phyloP scores from a whole-genome alignment of 2,329 filamentous ascomycete genomes.

The Penicillium brasilianum region DNA sequence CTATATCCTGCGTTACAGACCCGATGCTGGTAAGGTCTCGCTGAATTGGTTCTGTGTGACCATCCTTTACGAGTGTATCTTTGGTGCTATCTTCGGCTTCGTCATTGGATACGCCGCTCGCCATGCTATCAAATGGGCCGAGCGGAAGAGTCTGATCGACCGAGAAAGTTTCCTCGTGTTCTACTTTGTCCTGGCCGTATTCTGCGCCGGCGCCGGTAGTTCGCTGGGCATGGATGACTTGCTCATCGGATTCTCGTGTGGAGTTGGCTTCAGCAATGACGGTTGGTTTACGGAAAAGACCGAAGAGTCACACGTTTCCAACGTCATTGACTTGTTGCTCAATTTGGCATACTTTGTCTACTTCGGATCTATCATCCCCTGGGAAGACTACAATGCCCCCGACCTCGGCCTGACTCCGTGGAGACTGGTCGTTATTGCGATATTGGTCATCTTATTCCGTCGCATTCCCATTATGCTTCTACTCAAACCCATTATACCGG shows the following conservation, averaged over 20 bases:
- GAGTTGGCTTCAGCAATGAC: slow-evolving; percentile 99
- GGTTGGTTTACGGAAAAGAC: slow-evolving; percentile 99
- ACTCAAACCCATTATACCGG: slow-evolving; percentile 90
- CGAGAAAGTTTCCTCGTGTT: slow-evolving; percentile 97
- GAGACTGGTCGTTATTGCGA: slow-evolving; percentile 89
- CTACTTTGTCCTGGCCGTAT: slow-evolving; percentile 95
- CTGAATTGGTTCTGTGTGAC: slow-evolving; percentile 89
- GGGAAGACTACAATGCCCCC: slow-evolving; percentile 83
- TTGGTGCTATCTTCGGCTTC: slow-evolving; percentile 89
- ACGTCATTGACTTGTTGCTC: slow-evolving; percentile 96
- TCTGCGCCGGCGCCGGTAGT: slow-evolving; percentile 91
- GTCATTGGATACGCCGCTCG: slow-evolving; percentile 85
- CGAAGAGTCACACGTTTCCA: slow-evolving; percentile 97
- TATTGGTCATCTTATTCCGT: slow-evolving; percentile 93
- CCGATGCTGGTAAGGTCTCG: slow-evolving; percentile 69
- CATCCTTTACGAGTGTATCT: slow-evolving; percentile 93
- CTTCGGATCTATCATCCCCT: slow-evolving; percentile 95
- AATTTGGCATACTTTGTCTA: slow-evolving; percentile 99
- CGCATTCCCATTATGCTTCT: slow-evolving; percentile 93
- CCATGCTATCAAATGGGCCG: slow-evolving; percentile 86
- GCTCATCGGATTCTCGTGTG: slow-evolving; percentile 90
- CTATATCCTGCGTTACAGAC: slow-evolving; percentile 84
- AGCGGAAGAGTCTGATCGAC: slow-evolving; percentile 84
- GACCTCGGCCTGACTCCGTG: slow-evolving; percentile 79
- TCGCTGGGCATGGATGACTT: slow-evolving; percentile 91